Evolutionary conservation across 805 yeast genomes (phyloP).

Genomic region (Starmerella cellae): DNA sequence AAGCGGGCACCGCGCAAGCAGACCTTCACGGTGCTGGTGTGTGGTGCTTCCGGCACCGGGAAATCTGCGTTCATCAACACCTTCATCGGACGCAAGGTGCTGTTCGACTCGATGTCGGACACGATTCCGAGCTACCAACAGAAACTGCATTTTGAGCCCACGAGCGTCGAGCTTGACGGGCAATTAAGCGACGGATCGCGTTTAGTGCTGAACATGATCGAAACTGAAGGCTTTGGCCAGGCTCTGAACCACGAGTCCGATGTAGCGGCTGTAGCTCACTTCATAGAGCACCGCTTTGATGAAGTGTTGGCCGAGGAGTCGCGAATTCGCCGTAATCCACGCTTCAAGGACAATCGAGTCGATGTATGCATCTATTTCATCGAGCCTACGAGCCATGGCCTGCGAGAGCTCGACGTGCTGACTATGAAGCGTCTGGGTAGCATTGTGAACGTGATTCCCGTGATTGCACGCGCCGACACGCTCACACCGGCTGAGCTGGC

Average conservation of each 20-base stretch:
- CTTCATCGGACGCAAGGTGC: conserved; percentile 25
- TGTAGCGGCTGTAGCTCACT: conserved; percentile 38
- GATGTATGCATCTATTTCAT: conserved; percentile 71
- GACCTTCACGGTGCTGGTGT: conserved; percentile 52
- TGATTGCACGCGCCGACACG: conserved; percentile 68
- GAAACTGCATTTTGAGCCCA: conserved; percentile 12
- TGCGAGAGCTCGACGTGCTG: conserved; percentile 60
- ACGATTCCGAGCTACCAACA: conserved; percentile 1
- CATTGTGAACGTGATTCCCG: conserved; percentile 71
- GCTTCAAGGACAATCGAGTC: conserved; percentile 57
- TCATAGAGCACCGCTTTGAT: conserved; percentile 57
- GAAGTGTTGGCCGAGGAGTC: conserved; percentile 60
- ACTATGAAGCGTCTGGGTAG: conserved; percentile 56
- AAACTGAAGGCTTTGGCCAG: conserved; percentile 69
- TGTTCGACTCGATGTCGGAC: conserved; percentile 4
- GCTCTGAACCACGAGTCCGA: conserved; percentile 47
- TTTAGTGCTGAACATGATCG: conserved; percentile 41
- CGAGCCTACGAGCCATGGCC: conserved; percentile 40
- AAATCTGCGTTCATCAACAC: conserved; percentile 61
- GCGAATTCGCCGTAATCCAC: conserved; percentile 57
- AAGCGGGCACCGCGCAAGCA: conserved; percentile 33
- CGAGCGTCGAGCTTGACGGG: conserved; percentile 38
- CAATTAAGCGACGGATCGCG: conserved; percentile 31
- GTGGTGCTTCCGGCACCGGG: conserved; percentile 65
- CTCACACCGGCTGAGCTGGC: conserved; percentile 53